phyloP scores from a whole-genome alignment of 192 early-diverging fungal genomes.

The Allomyces javanicus region DNA sequence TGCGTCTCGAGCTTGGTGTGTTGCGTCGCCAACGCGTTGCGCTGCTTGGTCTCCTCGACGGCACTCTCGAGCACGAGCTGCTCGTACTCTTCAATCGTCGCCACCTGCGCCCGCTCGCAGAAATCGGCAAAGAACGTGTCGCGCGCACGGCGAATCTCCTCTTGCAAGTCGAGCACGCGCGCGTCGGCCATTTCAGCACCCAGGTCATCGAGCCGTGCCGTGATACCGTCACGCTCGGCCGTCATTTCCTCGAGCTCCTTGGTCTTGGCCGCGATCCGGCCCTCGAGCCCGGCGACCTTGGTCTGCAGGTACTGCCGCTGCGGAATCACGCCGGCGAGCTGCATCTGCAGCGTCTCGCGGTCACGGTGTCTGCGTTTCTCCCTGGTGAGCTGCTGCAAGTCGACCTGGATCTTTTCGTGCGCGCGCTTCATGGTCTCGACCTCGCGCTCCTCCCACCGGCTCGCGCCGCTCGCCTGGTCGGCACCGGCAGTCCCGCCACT shows the following conservation, averaged over 20 bases:
- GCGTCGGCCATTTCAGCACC: conserved; percentile 29
- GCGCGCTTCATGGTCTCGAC: conserved; percentile 55
- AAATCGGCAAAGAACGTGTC: conserved; percentile 61
- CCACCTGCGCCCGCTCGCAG: conserved; percentile 48
- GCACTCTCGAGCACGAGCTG: conserved; percentile 41
- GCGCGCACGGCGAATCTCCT: conserved; percentile 26
- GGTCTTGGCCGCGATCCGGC: conserved; percentile 9
- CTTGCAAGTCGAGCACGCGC: conserved; percentile 15
- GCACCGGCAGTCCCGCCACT: conserved; percentile 43
- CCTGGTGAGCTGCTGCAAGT: conserved; percentile 52
- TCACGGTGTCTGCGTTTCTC: conserved; percentile 25
- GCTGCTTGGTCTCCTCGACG: conserved; percentile 50
- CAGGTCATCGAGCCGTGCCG: conserved; percentile 22
- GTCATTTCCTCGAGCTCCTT: conserved; percentile 17
- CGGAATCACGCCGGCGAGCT: too few species aligned
- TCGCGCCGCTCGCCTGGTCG: conserved; percentile 22
- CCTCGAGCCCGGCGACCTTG: conserved; percentile 38
- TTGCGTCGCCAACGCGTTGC: conserved; percentile 54
- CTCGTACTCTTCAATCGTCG: conserved; percentile 76
- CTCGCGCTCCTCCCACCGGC: conserved; percentile 75
- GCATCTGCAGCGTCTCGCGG: neutral
- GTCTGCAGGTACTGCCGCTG: conserved; percentile 16
- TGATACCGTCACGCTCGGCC: conserved; percentile 18
- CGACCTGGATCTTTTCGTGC: conserved; percentile 43
- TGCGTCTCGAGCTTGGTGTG: conserved; percentile 61